Conservation (phyloP, 1,284 basidiomycete genomes). For the Microbotryum silenes-acaulis region DNA sequence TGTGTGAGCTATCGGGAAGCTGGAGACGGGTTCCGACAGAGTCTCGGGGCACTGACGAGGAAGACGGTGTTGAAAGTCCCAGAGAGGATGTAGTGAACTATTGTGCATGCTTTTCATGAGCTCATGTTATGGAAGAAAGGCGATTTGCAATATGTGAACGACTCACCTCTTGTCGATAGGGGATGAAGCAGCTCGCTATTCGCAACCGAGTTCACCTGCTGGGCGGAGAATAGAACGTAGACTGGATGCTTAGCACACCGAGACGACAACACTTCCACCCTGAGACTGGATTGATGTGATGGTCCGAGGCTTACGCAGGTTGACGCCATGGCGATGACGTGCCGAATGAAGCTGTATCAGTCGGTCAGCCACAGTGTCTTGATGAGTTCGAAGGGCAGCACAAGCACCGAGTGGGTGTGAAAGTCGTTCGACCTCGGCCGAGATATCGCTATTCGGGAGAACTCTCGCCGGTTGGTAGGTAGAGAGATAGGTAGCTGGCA, state of each 20-base stretch:
- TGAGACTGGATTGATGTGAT: neutral
- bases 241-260: neutral
- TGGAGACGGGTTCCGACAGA: too few species aligned
- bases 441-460: too few species aligned
- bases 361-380: too few species aligned
- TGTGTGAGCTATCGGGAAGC: neutral
- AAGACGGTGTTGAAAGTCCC: constrained; percentile 33
- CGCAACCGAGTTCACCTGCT: neutral
- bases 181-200: constrained; percentile 4
- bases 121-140: neutral
- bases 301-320: neutral
- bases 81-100: constrained; percentile 24
- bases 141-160: neutral
- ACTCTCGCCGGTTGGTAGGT: too few species aligned
- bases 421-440: too few species aligned
- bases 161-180: neutral
- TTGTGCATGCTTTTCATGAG: neutral
- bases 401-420: too few species aligned
- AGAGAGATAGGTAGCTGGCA: too few species aligned
- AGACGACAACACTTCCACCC: too few species aligned
- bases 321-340: neutral
- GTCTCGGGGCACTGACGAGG: constrained; percentile 2
- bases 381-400: too few species aligned
- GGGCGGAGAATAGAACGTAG: too few species aligned
- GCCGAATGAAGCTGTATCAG: too few species aligned